Percentiles rank a stretch among this genome's conserved stretches.
Conservation (phyloP, 495 filamentous ascomycete species). For the Podospora bellae-mahoneyi region DNA sequence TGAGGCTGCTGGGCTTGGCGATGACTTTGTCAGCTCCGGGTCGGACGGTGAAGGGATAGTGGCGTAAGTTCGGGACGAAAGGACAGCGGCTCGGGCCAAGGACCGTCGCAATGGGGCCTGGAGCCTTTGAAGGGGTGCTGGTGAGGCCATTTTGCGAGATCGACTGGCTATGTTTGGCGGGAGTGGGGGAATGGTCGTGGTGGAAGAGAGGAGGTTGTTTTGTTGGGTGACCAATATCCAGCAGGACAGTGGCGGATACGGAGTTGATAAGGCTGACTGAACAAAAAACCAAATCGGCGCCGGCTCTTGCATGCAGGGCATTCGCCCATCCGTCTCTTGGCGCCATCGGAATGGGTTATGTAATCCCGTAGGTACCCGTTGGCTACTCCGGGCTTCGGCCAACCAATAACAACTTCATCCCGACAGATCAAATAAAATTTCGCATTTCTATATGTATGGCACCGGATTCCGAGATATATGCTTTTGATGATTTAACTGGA, state of each 20-base stretch:
- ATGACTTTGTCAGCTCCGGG: conserved; percentile 14
- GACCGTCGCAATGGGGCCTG: conserved; percentile 34
- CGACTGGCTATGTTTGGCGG: not conserved
- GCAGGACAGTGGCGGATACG: not conserved
- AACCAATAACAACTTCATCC: not conserved
- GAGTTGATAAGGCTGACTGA: conserved; percentile 13
- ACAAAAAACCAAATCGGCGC: conserved; percentile 16
- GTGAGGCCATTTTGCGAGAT: conserved; percentile 28
- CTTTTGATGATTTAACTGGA: no score
- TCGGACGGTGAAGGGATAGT: conserved; percentile 30
- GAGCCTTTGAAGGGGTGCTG: conserved; percentile 31
- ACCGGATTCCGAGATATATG: no score
- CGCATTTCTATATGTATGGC: no score
- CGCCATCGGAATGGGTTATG: conserved; percentile 19
- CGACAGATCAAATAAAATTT: no score
- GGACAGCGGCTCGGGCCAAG: conserved; percentile 26
- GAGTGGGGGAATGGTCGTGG: not conserved
- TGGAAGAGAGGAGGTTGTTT: not conserved
- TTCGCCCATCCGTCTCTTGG: conserved; percentile 13
- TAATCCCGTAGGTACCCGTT: conserved; percentile 25
- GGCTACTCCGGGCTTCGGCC: conserved; percentile 15
- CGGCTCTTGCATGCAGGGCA: not conserved
- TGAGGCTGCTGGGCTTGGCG: conserved; percentile 11
- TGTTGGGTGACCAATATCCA: conserved; percentile 5
- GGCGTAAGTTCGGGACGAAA: conserved; percentile 29